phyloP scores from a whole-genome alignment of 108 stramenopile genomes.

The Cylindrotheca closterium region DNA sequence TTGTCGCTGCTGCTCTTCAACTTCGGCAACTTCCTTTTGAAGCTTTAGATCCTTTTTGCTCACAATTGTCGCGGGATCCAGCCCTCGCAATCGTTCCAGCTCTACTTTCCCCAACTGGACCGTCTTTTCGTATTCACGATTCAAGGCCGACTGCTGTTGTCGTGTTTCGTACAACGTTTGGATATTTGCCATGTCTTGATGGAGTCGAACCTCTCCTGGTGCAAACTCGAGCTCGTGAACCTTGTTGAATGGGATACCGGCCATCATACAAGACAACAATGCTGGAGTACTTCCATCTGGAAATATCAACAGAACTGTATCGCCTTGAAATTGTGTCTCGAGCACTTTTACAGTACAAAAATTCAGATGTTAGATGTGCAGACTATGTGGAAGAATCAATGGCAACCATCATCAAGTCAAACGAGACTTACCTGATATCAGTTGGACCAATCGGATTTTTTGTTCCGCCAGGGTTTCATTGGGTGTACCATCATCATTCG shows the following conservation, averaged over 20 bases:
- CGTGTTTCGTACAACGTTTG: constrained; percentile 18
- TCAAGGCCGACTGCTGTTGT: constrained; percentile 4
- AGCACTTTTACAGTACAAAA: constrained; percentile 39
- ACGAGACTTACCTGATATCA: constrained; percentile 40
- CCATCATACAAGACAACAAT: constrained; percentile 72
- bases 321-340: constrained; percentile 77
- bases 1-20: constrained; percentile 17
- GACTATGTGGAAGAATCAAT: neutral
- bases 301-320: constrained; percentile 69
- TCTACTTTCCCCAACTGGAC: constrained; percentile 31
- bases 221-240: constrained; percentile 66
- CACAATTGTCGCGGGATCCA: constrained; percentile 11
- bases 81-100: constrained; percentile 16
- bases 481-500: constrained; percentile 84
- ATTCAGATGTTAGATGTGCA: neutral
- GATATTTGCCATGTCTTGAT: constrained; percentile 36
- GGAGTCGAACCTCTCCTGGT: constrained; percentile 63
- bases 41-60: constrained; percentile 35
- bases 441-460: constrained; percentile 65
- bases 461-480: constrained; percentile 75
- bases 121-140: constrained; percentile 4
- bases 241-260: constrained; percentile 67
- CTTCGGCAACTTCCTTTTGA: constrained; percentile 31
- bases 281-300: constrained; percentile 82
- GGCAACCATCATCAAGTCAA: neutral